Percentiles rank a stretch among this genome's conserved stretches.
These are phyloP conservation scores for Pisolithus microcarpus DNA, from an alignment of 768 basidiomycete species.

Conservation along the genomic window DNA sequence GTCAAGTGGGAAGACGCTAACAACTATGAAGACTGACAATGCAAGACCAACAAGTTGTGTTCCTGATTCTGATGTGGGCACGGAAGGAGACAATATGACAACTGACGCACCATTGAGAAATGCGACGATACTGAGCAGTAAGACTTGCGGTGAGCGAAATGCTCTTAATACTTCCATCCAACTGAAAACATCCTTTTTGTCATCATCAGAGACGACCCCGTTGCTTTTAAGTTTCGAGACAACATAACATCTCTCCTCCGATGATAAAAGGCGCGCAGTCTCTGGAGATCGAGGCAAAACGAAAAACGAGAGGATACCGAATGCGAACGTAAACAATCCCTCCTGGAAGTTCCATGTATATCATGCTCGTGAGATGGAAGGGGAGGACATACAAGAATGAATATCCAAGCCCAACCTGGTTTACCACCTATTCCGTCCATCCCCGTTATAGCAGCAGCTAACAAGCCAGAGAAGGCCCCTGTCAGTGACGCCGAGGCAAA, in stretches of 20 bases:
- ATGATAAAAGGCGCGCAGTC: slow-evolving; percentile 13
- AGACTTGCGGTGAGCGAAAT: slow-evolving; percentile 47
- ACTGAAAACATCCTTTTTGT: slow-evolving; percentile 40
- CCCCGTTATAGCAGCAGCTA: slow-evolving; percentile 51
- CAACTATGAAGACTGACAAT: slow-evolving; percentile 15
- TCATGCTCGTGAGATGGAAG: not conserved
- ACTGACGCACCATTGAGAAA: slow-evolving; percentile 45
- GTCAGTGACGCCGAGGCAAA: slow-evolving; percentile 43
- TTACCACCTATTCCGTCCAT: slow-evolving; percentile 17
- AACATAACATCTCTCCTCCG: slow-evolving; percentile 44
- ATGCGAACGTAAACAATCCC: too few relatives aligned
- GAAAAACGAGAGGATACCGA: too few relatives aligned
- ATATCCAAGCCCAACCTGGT: slow-evolving; percentile 59
- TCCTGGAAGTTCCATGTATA: not conserved
- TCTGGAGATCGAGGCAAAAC: too few relatives aligned
- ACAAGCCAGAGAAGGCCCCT: slow-evolving; percentile 56
- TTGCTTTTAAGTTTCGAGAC: slow-evolving; percentile 16
- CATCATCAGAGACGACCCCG: slow-evolving; percentile 33
- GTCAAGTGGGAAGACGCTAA: slow-evolving; percentile 32
- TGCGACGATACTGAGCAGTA: slow-evolving; percentile 41
- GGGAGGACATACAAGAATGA: slow-evolving; percentile 36
- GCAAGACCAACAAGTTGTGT: slow-evolving; percentile 10
- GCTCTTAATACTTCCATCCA: slow-evolving; percentile 49
- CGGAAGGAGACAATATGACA: not conserved
- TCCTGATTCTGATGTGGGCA: slow-evolving; percentile 11